A percentile compares a stretch with the other conserved stretches of the same genome.
Conservation (phyloP, 495 filamentous ascomycete species). For the Aspergillus heteromorphus region DNA sequence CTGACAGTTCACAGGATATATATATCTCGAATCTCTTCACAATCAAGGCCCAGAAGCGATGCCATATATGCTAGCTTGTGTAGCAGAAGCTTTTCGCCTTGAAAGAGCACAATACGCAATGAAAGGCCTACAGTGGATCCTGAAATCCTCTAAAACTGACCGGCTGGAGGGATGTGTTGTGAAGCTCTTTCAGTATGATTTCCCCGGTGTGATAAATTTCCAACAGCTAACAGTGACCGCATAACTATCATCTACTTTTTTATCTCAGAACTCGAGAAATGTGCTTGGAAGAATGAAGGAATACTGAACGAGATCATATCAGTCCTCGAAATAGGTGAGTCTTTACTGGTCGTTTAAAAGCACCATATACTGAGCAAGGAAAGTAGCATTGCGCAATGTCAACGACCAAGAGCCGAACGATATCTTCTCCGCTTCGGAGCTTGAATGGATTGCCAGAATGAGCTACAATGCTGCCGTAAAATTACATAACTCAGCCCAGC, state of each 20-base stretch:
- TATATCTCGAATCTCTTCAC: constrained; percentile 52
- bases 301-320: constrained; percentile 50
- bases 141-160: constrained; percentile 48
- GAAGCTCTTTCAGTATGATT: constrained; percentile 48
- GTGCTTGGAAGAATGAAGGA: constrained; percentile 16
- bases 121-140: constrained; percentile 51
- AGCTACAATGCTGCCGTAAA: constrained; percentile 70
- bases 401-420: constrained; percentile 18
- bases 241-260: constrained; percentile 57
- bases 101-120: constrained; percentile 56
- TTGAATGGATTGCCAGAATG: constrained; percentile 78
- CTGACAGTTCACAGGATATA: constrained; percentile 35
- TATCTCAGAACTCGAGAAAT: constrained; percentile 45
- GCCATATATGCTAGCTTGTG: constrained; percentile 67
- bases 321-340: constrained; percentile 60
- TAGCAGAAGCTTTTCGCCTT: constrained; percentile 63
- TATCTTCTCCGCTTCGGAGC: constrained; percentile 56
- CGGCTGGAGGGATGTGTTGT: constrained; percentile 35
- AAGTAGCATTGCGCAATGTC: constrained; percentile 35
- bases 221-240: background rate
- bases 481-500: constrained; percentile 49
- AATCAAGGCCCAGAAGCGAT: constrained; percentile 44
- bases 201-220: no score
- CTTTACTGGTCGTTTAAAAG: background rate
- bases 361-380: constrained; percentile 30